Evolutionary conservation across 306 rosid genomes (phyloP).

Genomic region (Spatholobus suberectus): DNA sequence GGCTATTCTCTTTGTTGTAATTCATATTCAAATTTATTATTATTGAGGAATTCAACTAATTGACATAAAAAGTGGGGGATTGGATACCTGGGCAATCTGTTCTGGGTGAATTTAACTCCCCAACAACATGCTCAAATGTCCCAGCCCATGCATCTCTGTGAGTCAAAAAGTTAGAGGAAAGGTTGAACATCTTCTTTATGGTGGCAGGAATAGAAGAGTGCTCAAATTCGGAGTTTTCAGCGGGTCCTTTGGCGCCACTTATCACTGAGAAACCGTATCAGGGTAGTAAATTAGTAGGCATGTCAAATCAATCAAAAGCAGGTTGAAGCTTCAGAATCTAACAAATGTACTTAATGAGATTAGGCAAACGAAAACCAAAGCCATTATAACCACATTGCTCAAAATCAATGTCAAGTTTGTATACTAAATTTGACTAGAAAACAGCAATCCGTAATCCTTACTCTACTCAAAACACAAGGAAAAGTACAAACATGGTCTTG

Average conservation of each 20-base stretch:
- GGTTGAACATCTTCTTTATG: slow-evolving; percentile 94
- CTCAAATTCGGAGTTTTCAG: slow-evolving; percentile 89
- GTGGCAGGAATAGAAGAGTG: slow-evolving; percentile 99
- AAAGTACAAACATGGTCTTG: slow-evolving; percentile 23
- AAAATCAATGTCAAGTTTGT: slow-evolving; percentile 26
- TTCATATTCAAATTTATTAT: neutral
- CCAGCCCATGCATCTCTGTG: slow-evolving; percentile 99
- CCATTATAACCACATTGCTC: slow-evolving; percentile 19
- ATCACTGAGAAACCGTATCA: slow-evolving; percentile 63
- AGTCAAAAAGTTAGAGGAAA: slow-evolving; percentile 87
- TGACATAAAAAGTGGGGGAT: neutral
- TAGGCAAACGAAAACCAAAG: slow-evolving; percentile 11
- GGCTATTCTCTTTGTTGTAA: neutral
- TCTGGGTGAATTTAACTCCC: slow-evolving; percentile 75
- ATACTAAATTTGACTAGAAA: slow-evolving; percentile 29
- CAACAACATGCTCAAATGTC: slow-evolving; percentile 84
- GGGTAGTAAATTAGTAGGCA: slow-evolving; percentile 32
- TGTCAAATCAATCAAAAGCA: slow-evolving; percentile 29
- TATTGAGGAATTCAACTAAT: neutral
- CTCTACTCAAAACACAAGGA: slow-evolving; percentile 27
- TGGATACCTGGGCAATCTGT: slow-evolving; percentile 91
- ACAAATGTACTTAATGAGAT: slow-evolving; percentile 16
- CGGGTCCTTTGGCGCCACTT: slow-evolving; percentile 77
- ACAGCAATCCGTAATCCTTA: slow-evolving; percentile 23
- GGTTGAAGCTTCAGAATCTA: slow-evolving; percentile 38